Base-by-base conservation (phyloP, 768 basidiomycete genomes). In the Tylopilus subfusipes region DNA sequence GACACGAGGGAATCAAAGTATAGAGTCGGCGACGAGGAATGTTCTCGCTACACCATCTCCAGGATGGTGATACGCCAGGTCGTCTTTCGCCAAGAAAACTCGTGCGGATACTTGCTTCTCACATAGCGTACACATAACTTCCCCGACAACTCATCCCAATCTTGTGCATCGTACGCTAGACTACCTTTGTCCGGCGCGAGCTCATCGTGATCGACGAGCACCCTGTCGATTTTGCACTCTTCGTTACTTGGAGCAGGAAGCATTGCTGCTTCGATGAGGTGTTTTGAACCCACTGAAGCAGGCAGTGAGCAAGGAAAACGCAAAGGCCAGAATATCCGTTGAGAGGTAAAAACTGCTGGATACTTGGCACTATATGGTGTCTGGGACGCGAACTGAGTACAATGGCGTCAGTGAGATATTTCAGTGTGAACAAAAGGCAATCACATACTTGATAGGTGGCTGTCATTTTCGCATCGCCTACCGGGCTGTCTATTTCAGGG, bases 121-220 rank as follows among this genome's bases (percentile, higher is more conserved):
- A 60, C 57, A 30, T 56, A 55, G 39, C 67, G 63, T 13, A 69
- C 48, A 21, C 67, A 69, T n/a, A 69, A 14, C 53, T 52, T 69
- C 4, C 67, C 68, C 1, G 69, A 63, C 8, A 69, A 31, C 48
- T 71, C 69, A 12, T 69, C 68, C 68, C 68, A 69, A n/a, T 71
- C 67, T 40, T 71, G 60, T n/a, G 59, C 56, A 30, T 67, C 63
- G n/a, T 60, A 58, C 13, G 59, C 52, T 2, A 64, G 36, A 30
- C 53, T 33, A 4, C 61, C 53, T 3, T 27, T 50, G 13, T 50
- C 48, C 0, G 57, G 53, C 2, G 42, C 44, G 11, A 58, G 18
- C 13, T 68, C 67, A 8, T 66, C 59, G 8, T 67, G 54, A 34
- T 70, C 64, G 5, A 68, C 33, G 18, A 69, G 24, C 7, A 58